These are phyloP conservation scores for Meyerozyma sp. DNA, from an alignment of 1,139 yeast genomes.

Conservation along the genomic window DNA sequence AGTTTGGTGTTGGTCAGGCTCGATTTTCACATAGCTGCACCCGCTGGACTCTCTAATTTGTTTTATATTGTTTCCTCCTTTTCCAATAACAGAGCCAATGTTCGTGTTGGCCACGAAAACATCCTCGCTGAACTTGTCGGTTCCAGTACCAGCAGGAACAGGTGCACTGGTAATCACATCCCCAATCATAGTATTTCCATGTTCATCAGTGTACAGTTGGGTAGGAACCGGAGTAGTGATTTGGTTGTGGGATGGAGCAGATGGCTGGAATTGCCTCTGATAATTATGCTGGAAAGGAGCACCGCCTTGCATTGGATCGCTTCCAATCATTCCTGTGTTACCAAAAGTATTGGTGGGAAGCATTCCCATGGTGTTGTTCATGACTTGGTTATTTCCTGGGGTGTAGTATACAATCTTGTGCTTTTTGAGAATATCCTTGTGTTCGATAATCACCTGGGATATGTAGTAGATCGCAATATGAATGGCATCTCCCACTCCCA, in stretches of 20 bases:
- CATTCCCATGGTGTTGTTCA: conserved; percentile 11
- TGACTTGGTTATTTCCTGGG: conserved; percentile 47
- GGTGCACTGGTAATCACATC: conserved; percentile 41
- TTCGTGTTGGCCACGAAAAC: conserved; percentile 69
- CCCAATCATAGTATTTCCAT: conserved; percentile 41
- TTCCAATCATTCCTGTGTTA: not conserved
- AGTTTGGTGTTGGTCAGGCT: conserved; percentile 44
- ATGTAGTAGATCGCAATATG: conserved; percentile 79
- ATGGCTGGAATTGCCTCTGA: too few relatives aligned
- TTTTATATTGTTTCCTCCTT: conserved; percentile 78
- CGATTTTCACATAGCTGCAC: conserved; percentile 65
- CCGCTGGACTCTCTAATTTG: conserved; percentile 76
- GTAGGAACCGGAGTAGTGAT: conserved; percentile 16
- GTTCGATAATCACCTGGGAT: conserved; percentile 61
- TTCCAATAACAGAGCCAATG: conserved; percentile 85
- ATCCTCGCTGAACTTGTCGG: conserved; percentile 59
- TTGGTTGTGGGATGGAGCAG: not conserved
- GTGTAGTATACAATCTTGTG: conserved; percentile 56
- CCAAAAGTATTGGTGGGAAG: not conserved
- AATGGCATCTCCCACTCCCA: conserved; percentile 84
- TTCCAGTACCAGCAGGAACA: conserved; percentile 26
- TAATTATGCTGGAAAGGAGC: not conserved
- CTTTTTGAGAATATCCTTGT: conserved; percentile 47
- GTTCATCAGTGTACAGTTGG: conserved; percentile 41
- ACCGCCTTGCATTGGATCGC: not conserved